These are phyloP conservation scores for Calvatia gigantea DNA, from an alignment of 768 basidiomycete species.

Conservation along the genomic window DNA sequence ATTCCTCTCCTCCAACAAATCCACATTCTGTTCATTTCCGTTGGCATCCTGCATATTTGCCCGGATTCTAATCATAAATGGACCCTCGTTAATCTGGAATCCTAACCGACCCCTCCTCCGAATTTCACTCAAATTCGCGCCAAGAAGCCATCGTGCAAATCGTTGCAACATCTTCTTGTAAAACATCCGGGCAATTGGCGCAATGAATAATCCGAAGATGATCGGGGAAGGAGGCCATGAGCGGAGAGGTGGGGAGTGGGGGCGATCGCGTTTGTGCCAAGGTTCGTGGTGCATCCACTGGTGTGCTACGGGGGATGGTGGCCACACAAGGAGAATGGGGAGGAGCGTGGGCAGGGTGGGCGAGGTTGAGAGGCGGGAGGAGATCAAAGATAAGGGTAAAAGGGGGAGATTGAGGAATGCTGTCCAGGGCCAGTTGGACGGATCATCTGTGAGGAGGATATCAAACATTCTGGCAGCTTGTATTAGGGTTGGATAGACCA, in stretches of 20 bases:
- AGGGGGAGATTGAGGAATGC: constrained; percentile 74
- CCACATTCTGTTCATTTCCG: constrained; percentile 12
- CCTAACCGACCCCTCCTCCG: constrained; percentile 19
- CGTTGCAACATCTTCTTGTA: constrained; percentile 40
- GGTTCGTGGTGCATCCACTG: constrained; percentile 25
- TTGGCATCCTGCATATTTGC: constrained; percentile 20
- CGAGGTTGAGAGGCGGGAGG: constrained; percentile 48
- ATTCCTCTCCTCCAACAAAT: constrained; percentile 15
- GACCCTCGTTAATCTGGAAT: constrained; percentile 27
- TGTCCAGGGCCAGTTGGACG: constrained; percentile 70
- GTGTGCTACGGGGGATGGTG: constrained; percentile 32
- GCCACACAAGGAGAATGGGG: constrained; percentile 47
- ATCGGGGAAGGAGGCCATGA: constrained; percentile 61
- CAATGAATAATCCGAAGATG: constrained; percentile 48
- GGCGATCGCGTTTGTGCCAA: constrained; percentile 31
- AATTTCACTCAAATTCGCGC: constrained; percentile 22
- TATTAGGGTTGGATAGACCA: not conserved
- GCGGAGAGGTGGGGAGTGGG: constrained; percentile 5
- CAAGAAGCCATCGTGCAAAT: constrained; percentile 42
- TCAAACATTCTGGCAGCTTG: constrained; percentile 50
- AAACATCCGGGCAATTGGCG: constrained; percentile 42
- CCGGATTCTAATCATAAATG: constrained; percentile 32
- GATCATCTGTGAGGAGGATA: constrained; percentile 63
- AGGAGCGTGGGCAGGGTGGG: constrained; percentile 32
- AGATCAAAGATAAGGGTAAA: constrained; percentile 64